Base-by-base conservation (phyloP, 2,329 filamentous ascomycete species). In the Pseudovirgaria hyperparasitica region DNA sequence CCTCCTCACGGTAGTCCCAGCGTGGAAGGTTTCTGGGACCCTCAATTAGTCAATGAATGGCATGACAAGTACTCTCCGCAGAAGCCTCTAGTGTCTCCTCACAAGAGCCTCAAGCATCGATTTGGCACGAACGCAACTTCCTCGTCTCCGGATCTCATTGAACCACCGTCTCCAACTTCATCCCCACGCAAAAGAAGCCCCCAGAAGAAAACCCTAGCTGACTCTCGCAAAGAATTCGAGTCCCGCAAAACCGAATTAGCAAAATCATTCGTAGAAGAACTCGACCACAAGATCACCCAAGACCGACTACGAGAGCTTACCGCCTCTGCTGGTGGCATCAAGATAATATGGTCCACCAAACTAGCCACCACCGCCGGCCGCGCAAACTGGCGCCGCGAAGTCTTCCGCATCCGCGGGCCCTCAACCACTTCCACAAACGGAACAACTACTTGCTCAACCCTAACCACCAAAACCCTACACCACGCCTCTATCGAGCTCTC, bases 401-500 rank as follows among this genome's bases (percentile, higher is more conserved):
- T 49, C 11, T 50, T 56, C 12, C 54, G 50, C 25, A 38, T 48
- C 2, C 48, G 42, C 23, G 18, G 31, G 0, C 32, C 42, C 6
- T 39, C 40, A 7, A 39, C 46, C 24, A 37, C 40, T 14, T 9
- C 12, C 13, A n/a, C 16, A 5, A 13, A 24, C 16, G 27, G 15
- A 9, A 17, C 8, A 8, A 10, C 7, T 6, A 30, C 19, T 12
- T 13, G 29, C 14, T 37, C 30, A 8, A n/a, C n/a, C n/a, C n/a
- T n/a, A n/a, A 42, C 34, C 12, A 41, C 33, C 17, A 45, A 42
- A n/a, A 51, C 56, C 30, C 54, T 52, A 15, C 73, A 87, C 49
- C 56, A 70, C 41, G 84, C 82, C 7, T 72, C 65, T 10, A 93
- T 96, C 44, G 86, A 96, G 48, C 70, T 96, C 3, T 82, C 86